Evolutionary conservation across 2,329 filamentous ascomycete genomes (phyloP).

Genomic region (Trichophaea hybrida): DNA sequence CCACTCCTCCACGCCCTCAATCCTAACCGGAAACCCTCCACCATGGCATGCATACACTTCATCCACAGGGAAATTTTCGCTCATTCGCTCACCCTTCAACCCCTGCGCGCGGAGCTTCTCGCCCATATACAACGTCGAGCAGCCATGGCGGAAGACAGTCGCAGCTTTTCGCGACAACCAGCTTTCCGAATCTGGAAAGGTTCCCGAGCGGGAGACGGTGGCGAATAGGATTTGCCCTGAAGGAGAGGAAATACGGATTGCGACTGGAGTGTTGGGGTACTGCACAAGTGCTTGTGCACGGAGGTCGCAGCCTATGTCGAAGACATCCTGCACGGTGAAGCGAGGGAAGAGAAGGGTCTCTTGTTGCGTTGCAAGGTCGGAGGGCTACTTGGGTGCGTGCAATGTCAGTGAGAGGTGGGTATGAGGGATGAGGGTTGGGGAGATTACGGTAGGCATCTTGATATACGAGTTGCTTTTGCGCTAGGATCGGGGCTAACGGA

Average conservation of each 20-base stretch:
- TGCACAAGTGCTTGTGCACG: conserved; percentile 31
- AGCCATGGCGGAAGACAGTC: conserved; percentile 56
- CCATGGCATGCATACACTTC: conserved; percentile 63
- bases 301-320: conserved; percentile 31
- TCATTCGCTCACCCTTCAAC: conserved; percentile 38
- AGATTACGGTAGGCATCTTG: not conserved
- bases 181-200: conserved; percentile 54
- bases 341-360: conserved; percentile 22
- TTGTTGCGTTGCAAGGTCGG: not conserved
- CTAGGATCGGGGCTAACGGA: not conserved
- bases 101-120: conserved; percentile 54
- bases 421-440: not conserved
- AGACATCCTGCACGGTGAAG: conserved; percentile 33
- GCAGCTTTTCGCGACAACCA: conserved; percentile 59
- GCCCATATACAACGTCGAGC: conserved; percentile 56
- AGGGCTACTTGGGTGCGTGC: not conserved
- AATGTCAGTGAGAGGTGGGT: not conserved
- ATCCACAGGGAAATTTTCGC: conserved; percentile 48
- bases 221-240: conserved; percentile 52
- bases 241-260: conserved; percentile 31
- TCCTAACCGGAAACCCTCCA: conserved; percentile 57
- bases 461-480: not conserved
- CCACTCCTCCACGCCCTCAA: conserved; percentile 57
- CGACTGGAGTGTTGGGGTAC: conserved; percentile 30
- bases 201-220: conserved; percentile 49